Conservation (phyloP, 2,329 filamentous ascomycete species). For the Monascus ruber region DNA sequence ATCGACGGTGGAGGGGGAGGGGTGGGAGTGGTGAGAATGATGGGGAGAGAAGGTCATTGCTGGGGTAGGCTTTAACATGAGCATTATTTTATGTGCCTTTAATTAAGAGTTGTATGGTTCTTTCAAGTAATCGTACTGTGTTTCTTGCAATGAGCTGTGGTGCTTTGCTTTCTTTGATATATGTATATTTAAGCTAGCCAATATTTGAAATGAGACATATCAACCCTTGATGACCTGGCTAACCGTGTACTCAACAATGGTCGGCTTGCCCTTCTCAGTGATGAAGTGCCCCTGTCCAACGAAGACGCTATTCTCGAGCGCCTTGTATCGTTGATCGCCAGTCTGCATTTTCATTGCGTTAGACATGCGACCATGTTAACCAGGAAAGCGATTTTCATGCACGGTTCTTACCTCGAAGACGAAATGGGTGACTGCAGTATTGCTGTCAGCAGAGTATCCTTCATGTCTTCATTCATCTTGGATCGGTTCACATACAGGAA, state of each 20-base stretch:
- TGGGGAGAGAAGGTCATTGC: conserved; percentile 16
- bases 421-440: conserved; percentile 22
- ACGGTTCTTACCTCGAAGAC: conserved; percentile 22
- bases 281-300: conserved; percentile 31
- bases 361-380: too few relatives aligned
- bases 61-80: conserved; percentile 5
- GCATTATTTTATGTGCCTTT: not conserved
- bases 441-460: not conserved
- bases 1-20: conserved; percentile 2
- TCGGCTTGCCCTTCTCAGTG: conserved; percentile 23
- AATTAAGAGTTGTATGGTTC: not conserved
- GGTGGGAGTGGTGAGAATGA: conserved; percentile 1
- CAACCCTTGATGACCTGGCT: conserved; percentile 23
- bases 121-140: too few relatives aligned
- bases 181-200: too few relatives aligned
- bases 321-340: conserved; percentile 31
- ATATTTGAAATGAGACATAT: not conserved
- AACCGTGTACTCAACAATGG: conserved; percentile 33
- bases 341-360: conserved; percentile 15
- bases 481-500: conserved; percentile 21
- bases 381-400: too few relatives aligned
- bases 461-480: not conserved
- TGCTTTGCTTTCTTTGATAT: too few relatives aligned
- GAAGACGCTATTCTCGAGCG: conserved; percentile 29
- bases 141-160: too few relatives aligned